Base-by-base conservation (phyloP, 306 rosid genomes). In the Cicer pinnatifidum region DNA sequence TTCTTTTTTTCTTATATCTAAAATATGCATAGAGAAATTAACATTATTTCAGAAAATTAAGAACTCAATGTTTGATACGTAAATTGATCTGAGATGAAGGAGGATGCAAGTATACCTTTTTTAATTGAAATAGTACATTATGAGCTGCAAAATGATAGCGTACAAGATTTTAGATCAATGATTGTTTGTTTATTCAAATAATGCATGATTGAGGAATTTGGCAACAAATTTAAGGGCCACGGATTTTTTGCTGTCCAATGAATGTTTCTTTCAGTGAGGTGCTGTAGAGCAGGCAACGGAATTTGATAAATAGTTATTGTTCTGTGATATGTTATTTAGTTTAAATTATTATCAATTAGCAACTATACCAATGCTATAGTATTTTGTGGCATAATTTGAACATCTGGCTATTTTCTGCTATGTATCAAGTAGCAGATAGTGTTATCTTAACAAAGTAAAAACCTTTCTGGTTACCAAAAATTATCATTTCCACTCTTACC, bases 101-200 rank as follows among this genome's bases (percentile, higher is more conserved):
- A 63, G 37, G 6, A 48, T 48, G 71, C 41, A 62, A 62, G 38
- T 39, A 13, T 4, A 20, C 11, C 38, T 6, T 9, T 17, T 50
- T 20, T 12, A 19, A 20, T 64, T 51, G 11, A 62, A 74, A 50
- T 39, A 12, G 41, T 7, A 48, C 11, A 10, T 73, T 61, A 17
- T 60, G 16, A 12, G 61, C 45, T 58, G 69, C 38, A 61, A 73
- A 60, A 23, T 44, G 17, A 3, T 59, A 15, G 35, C 47, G 10
- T 28, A 3, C 67, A 7, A 40, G 11, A n/a, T 9, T 46, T 17
- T 48, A 33, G 48, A 7, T 6, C 54, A 53, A 6, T 35, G 9
- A 51, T n/a, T 9, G 44, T 53, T 53, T 41, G 57, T 75, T 64
- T 75, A 56, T 66, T 53, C 44, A 75, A 65, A 52, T n/a, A 66